These are phyloP conservation scores for Solanum tarijense DNA, from an alignment of 257 asterid genomes.

Conservation along the genomic window DNA sequence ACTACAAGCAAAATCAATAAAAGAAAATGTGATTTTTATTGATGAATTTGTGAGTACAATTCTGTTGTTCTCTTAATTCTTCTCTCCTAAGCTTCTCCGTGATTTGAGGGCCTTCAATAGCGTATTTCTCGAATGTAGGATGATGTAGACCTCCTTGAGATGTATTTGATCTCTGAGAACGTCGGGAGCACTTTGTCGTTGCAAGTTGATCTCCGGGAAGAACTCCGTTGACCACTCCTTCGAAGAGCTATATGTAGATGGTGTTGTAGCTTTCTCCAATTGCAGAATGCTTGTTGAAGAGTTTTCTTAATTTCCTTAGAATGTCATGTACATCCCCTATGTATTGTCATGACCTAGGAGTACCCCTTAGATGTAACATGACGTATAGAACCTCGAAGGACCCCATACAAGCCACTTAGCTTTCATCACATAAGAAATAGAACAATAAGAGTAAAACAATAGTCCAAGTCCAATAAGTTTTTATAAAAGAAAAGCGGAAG, in stretches of 20 bases:
- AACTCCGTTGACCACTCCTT: neutral
- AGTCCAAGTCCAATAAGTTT: neutral
- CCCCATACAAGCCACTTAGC: neutral
- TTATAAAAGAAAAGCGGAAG: too few species aligned
- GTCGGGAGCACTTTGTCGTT: neutral
- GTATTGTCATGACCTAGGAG: neutral
- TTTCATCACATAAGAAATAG: too few species aligned
- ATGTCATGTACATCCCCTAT: neutral
- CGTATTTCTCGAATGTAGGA: too few species aligned
- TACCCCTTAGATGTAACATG: neutral
- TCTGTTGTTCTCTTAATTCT: neutral
- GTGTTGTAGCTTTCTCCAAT: neutral
- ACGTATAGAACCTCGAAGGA: neutral
- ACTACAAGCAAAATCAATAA: neutral
- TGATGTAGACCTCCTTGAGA: neutral
- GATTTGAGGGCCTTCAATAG: neutral
- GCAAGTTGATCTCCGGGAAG: neutral
- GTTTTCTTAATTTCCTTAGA: neutral
- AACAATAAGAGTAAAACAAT: too few species aligned
- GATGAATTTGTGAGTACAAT: neutral
- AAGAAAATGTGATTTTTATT: too few species aligned
- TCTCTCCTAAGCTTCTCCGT: neutral
- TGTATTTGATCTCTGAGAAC: neutral
- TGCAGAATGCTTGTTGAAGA: neutral
- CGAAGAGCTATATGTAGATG: neutral